These are phyloP conservation scores for Ganoderma lucidum DNA, from an alignment of 1,284 basidiomycete species.

Conservation along the genomic window DNA sequence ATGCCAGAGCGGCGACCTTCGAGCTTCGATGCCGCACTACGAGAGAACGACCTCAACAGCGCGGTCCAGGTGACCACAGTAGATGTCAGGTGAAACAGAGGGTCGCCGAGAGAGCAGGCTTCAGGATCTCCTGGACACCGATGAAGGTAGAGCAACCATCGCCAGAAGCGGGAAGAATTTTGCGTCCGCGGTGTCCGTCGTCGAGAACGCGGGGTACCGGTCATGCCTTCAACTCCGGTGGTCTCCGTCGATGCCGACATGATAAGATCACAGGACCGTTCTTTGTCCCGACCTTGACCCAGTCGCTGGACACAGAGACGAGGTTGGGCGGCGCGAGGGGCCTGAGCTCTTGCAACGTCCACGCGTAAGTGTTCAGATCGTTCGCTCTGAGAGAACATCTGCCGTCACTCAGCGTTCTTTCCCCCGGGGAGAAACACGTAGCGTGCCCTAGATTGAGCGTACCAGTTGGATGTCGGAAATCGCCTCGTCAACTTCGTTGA, in stretches of 20 bases:
- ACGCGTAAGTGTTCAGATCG: neutral
- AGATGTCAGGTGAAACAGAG: too few species aligned
- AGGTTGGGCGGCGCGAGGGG: neutral
- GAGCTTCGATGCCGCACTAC: too few species aligned
- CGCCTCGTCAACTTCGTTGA: slow-evolving; percentile 7
- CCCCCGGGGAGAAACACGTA: neutral
- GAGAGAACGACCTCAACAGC: too few species aligned
- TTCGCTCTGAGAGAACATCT: neutral
- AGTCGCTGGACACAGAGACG: neutral
- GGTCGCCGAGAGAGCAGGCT: too few species aligned
- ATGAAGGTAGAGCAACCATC: too few species aligned
- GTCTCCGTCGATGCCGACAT: neutral
- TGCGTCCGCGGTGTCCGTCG: too few species aligned
- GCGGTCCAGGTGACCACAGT: too few species aligned
- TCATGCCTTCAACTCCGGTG: neutral
- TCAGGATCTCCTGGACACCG: too few species aligned
- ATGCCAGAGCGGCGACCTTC: too few species aligned
- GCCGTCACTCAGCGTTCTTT: neutral
- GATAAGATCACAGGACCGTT: neutral
- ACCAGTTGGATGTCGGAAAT: slow-evolving; percentile 1
- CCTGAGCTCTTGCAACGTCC: neutral
- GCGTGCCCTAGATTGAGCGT: neutral
- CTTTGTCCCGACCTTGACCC: neutral
- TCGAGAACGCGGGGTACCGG: too few species aligned
- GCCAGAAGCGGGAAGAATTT: too few species aligned